Evolutionary conservation across 495 filamentous ascomycete species (phyloP).

Genomic region (Aspergillus campestris): DNA sequence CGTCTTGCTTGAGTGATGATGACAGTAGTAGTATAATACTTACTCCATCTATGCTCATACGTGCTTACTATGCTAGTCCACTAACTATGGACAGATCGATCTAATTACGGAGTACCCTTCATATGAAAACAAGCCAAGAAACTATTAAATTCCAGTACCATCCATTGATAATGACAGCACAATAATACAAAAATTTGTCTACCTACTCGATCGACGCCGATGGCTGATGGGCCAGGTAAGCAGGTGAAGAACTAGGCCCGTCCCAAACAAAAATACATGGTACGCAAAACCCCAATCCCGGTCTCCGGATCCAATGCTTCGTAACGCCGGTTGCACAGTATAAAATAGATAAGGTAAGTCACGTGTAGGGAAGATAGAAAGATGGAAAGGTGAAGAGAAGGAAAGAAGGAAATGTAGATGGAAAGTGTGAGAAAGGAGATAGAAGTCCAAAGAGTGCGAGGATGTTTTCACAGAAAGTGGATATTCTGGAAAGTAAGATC

Average conservation of each 20-base stretch:
- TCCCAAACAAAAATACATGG: slow-evolving; percentile 14
- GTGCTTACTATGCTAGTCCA: no score
- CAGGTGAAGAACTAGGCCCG: slow-evolving; percentile 1
- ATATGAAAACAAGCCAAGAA: no score
- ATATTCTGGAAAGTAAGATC: slow-evolving; percentile 7
- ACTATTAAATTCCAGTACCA: no score
- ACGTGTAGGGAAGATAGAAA: slow-evolving; percentile 16
- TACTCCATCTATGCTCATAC: no score
- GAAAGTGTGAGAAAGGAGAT: slow-evolving; percentile 6
- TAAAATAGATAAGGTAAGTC: slow-evolving; percentile 19
- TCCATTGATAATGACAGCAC: no score
- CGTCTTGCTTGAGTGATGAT: no score
- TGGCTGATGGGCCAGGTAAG: no score
- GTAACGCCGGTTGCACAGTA: slow-evolving; percentile 21
- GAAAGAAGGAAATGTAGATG: slow-evolving; percentile 5
- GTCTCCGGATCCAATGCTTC: slow-evolving; percentile 31
- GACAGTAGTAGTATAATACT: no score
- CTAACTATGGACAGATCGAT: no score
- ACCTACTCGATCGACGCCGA: no score
- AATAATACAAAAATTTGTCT: no score
- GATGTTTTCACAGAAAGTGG: slow-evolving; percentile 3
- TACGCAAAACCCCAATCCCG: slow-evolving; percentile 18
- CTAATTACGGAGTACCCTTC: no score
- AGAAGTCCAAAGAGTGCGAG: slow-evolving; percentile 1
- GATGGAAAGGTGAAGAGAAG: slow-evolving; percentile 10